Percentiles rank a stretch among this genome's conserved stretches.
phyloP scores from a whole-genome alignment of 805 yeast species.

The Zygoascus flipseniorum region DNA sequence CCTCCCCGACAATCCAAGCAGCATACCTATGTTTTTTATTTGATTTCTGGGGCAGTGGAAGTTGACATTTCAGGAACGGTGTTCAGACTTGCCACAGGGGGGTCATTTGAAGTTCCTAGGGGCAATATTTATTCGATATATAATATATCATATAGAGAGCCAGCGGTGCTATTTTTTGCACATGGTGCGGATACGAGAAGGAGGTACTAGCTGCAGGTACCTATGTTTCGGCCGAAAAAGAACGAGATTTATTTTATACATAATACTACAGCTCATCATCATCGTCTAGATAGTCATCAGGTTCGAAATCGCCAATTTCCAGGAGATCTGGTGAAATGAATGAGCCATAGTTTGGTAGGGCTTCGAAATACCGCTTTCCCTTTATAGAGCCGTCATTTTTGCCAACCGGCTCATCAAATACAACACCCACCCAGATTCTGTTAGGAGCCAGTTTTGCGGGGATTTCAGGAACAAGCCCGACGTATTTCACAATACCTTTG shows the following conservation, averaged over 20 bases:
- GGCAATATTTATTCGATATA: constrained; percentile 62
- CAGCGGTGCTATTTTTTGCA: constrained; percentile 64
- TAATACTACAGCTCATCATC: constrained; percentile 24
- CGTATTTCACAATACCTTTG: constrained; percentile 58
- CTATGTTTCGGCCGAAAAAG: too few species aligned
- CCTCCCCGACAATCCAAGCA: constrained; percentile 53
- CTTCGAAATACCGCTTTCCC: constrained; percentile 50
- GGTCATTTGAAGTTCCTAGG: constrained; percentile 75
- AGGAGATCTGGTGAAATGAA: constrained; percentile 65
- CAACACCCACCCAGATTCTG: constrained; percentile 69
- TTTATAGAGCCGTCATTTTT: constrained; percentile 73
- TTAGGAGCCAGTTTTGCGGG: constrained; percentile 29
- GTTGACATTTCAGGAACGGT: constrained; percentile 51
- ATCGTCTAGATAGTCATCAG: constrained; percentile 42
- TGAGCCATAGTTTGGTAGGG: constrained; percentile 56
- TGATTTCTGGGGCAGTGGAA: constrained; percentile 60
- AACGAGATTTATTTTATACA: too few species aligned
- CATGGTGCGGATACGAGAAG: constrained; percentile 38
- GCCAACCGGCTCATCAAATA: constrained; percentile 79
- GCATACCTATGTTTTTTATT: constrained; percentile 66
- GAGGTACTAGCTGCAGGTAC: background rate
- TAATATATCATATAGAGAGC: constrained; percentile 46
- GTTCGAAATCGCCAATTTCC: constrained; percentile 61
- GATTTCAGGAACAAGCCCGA: constrained; percentile 62
- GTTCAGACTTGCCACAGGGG: constrained; percentile 60